phyloP scores from a whole-genome alignment of 2,329 filamentous ascomycete species.

The Colletotrichum gigasporum region DNA sequence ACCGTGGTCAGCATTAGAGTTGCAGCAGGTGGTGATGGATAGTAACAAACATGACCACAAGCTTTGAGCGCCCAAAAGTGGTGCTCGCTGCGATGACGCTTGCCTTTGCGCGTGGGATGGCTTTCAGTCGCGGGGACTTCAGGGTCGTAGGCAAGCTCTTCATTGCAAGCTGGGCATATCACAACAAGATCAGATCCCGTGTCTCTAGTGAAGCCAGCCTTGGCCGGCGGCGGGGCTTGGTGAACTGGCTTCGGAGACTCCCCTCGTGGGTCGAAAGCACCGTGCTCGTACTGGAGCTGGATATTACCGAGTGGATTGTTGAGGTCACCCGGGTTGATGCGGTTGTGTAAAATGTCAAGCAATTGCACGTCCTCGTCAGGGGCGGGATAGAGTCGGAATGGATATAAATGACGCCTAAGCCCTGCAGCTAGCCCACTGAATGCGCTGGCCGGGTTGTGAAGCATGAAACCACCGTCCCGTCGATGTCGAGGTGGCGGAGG shows the following conservation, averaged over 20 bases:
- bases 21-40: conserved; percentile 41
- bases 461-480: background rate
- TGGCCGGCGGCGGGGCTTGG: conserved; percentile 70
- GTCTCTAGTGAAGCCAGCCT: conserved; percentile 82
- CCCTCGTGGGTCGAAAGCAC: conserved; percentile 42
- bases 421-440: conserved; percentile 24
- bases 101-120: conserved; percentile 52
- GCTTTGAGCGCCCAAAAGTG: conserved; percentile 92
- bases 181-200: conserved; percentile 77
- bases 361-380: conserved; percentile 27
- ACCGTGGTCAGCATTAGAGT: background rate
- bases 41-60: conserved; percentile 81
- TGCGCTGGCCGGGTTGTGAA: conserved; percentile 10
- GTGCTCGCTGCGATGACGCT: conserved; percentile 69
- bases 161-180: conserved; percentile 86
- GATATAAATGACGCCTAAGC: conserved; percentile 15
- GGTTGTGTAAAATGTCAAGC: conserved; percentile 22
- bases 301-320: conserved; percentile 32
- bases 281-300: conserved; percentile 33
- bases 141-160: conserved; percentile 82
- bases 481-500: conserved; percentile 33
- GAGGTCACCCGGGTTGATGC: conserved; percentile 17
- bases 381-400: conserved; percentile 16
- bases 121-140: conserved; percentile 43
- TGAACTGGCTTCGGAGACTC: conserved; percentile 58